Base-by-base conservation (phyloP, 2,329 filamentous ascomycete genomes). In the Aspergillus sp. region DNA sequence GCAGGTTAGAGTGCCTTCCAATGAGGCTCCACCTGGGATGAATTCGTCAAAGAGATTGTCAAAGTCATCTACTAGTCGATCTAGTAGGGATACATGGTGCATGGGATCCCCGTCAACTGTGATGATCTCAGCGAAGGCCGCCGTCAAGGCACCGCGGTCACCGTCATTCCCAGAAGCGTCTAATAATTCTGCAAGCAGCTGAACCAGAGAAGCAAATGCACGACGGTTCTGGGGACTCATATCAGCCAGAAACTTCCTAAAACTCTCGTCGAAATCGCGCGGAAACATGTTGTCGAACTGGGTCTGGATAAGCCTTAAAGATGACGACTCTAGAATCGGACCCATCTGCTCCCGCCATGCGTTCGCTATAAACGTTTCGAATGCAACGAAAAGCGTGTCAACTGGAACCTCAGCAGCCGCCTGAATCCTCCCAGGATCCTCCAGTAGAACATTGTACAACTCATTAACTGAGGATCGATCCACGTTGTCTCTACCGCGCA, bases 291-390 rank as follows among this genome's bases (percentile, higher is more conserved):
- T 63, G 45, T 70, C 67, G 50, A 70, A 72, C 41, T 67, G 69
- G 29, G 48, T 59, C 44, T 94, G 89, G n/a, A 97, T 74, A 1
- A 81, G 80, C 47, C 85, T 79, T 34, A 96, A 74, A 4, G 81
- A 78, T 41, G 84, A 75, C 44, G 80, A 75, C 1, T 86, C 81
- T 64, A 97, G 81, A 46, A 97, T 80, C 3, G 87, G 81, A 0
- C 91, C 91, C 75, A 96, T 89, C 57, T 88, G 84, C 54, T 91
- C 86, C 49, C 79, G 82, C 91, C 91, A 97, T 8, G 87, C 89
- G 52, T 89, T 83, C 48, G 82, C 82, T 50, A 96, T 72, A 57
- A 96, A 97, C 51, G 94, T 96, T 64, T 96, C 90, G 63, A 96
- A 97, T 0, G 90, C 86, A 28, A 86, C 85, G 61, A 96, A 94